Percentiles rank a stretch among this genome's conserved stretches.
Evolutionary conservation across 129 eudicot genomes (phyloP).

Genomic region (Heracleum sosnowskyi): DNA sequence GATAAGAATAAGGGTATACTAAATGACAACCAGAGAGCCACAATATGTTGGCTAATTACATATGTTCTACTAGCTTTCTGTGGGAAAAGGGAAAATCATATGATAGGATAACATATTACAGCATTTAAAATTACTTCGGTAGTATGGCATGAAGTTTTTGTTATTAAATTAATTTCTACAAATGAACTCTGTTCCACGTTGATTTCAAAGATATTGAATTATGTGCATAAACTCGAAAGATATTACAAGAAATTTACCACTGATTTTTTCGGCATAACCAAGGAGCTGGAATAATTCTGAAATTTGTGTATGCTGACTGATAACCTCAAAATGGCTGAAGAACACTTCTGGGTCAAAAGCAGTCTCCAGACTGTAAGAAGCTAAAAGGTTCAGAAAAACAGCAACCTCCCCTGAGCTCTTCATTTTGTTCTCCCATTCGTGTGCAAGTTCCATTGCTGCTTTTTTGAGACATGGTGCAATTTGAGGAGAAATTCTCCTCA

Average conservation of each 20-base stretch:
- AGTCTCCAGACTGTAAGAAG: not conserved
- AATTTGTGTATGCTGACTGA: slow-evolving; percentile 1
- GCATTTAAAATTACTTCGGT: not conserved
- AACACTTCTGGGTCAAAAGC: not conserved
- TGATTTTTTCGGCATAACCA: slow-evolving; percentile 15
- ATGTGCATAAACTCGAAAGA: not conserved
- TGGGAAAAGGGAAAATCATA: too few relatives aligned
- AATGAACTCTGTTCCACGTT: not conserved
- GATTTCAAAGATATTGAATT: not conserved
- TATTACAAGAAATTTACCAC: slow-evolving; percentile 10
- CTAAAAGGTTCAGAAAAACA: slow-evolving; percentile 12
- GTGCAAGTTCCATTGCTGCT: slow-evolving; percentile 14
- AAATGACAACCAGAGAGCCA: not conserved
- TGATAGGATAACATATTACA: not conserved
- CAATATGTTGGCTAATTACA: too few relatives aligned
- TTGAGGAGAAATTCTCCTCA: slow-evolving; percentile 11
- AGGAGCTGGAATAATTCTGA: slow-evolving; percentile 18
- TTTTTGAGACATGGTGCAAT: slow-evolving; percentile 9
- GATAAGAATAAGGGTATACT: not conserved
- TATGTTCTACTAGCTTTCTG: too few relatives aligned
- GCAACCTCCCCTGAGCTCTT: slow-evolving; percentile 8
- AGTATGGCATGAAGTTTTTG: not conserved
- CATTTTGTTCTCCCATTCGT: slow-evolving; percentile 20
- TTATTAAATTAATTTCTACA: not conserved
- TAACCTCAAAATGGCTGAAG: not conserved